Percentiles rank a stretch among this genome's conserved stretches.
phyloP scores from a whole-genome alignment of 345 rosid genomes.

The Luvunga scandens region DNA sequence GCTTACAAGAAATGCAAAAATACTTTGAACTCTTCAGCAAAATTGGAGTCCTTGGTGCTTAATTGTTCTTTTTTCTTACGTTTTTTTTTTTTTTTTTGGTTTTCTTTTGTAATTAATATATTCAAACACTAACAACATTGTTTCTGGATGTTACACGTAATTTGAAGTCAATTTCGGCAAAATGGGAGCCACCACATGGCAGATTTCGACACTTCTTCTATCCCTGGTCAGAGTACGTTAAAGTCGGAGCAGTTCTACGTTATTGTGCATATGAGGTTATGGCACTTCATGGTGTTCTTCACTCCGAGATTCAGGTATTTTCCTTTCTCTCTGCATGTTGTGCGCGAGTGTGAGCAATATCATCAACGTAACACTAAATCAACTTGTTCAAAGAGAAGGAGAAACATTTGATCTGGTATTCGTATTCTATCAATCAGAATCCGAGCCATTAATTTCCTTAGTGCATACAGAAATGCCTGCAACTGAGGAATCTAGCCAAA shows the following conservation, averaged over 20 bases:
- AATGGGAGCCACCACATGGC: constrained; percentile 80
- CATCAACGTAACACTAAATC: not conserved
- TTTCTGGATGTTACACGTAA: constrained; percentile 1
- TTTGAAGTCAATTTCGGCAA: constrained; percentile 50
- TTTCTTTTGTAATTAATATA: not conserved
- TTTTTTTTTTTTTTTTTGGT: not conserved
- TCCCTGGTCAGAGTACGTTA: constrained; percentile 71
- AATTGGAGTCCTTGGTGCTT: constrained; percentile 51
- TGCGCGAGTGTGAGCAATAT: constrained; percentile 1
- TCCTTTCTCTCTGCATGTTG: not conserved
- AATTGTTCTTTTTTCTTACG: not conserved
- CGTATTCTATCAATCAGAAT: constrained; percentile 26
- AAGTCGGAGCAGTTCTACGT: constrained; percentile 58
- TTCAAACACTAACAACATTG: not conserved
- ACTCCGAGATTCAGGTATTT: constrained; percentile 67
- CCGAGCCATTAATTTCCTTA: constrained; percentile 12
- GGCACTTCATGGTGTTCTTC: constrained; percentile 73
- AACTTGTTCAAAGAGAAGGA: not conserved
- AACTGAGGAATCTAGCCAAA: constrained; percentile 14
- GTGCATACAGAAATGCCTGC: constrained; percentile 6
- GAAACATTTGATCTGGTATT: constrained; percentile 23
- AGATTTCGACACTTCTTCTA: constrained; percentile 55
- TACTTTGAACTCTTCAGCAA: constrained; percentile 50
- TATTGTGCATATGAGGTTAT: constrained; percentile 68
- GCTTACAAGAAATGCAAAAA: constrained; percentile 47